phyloP scores from a whole-genome alignment of 1,139 yeast species.

The Blastobotrys buckinghamii region DNA sequence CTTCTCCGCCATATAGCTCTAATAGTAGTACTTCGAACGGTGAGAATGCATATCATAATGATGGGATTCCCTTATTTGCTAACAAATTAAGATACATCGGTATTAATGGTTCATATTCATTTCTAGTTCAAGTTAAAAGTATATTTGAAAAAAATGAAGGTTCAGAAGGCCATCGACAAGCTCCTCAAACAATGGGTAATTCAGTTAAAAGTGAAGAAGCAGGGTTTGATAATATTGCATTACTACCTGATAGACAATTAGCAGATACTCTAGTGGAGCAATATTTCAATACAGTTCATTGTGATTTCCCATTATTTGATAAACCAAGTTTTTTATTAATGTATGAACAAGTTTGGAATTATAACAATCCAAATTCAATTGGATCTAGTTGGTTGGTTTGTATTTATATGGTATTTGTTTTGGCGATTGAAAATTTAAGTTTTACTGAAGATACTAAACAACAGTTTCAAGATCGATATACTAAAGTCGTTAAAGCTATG shows the following conservation, averaged over 20 bases:
- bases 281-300: conserved; percentile 8
- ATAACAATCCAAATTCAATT: neutral
- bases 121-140: conserved; percentile 12
- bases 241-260: conserved; percentile 12
- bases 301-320: conserved; percentile 12
- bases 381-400: conserved; percentile 13
- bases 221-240: conserved; percentile 6
- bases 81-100: conserved; percentile 12
- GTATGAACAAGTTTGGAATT: conserved; percentile 11
- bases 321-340: conserved; percentile 5
- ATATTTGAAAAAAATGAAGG: conserved; percentile 10
- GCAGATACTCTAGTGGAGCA: conserved; percentile 11
- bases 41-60: neutral
- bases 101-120: conserved; percentile 13
- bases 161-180: conserved; percentile 8
- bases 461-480: conserved; percentile 7
- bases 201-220: neutral
- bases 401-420: conserved; percentile 13
- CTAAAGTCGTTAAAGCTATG: conserved; percentile 1
- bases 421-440: conserved; percentile 4
- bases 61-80: conserved; percentile 9
- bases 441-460: neutral
- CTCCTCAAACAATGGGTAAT: conserved; percentile 14
- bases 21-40: neutral
- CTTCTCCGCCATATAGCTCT: no score